These are phyloP conservation scores for Biancaea sappan DNA, from an alignment of 306 rosid species.

Conservation along the genomic window DNA sequence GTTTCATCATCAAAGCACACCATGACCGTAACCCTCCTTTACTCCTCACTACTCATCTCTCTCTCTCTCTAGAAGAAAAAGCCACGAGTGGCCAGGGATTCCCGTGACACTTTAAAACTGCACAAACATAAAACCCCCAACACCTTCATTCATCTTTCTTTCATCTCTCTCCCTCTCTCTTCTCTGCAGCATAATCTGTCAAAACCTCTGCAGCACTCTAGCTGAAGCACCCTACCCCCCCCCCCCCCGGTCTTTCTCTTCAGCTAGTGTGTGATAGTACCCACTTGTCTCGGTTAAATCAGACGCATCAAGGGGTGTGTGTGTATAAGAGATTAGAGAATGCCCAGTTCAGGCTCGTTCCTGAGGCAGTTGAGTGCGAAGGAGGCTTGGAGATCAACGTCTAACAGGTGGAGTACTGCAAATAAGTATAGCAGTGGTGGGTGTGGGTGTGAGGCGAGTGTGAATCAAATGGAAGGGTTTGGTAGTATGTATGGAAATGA, in stretches of 20 bases:
- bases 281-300: constrained; percentile 18
- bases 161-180: constrained; percentile 5
- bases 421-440: constrained; percentile 26
- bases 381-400: constrained; percentile 65
- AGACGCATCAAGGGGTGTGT: constrained; percentile 18
- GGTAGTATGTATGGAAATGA: constrained; percentile 47
- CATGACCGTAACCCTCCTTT: constrained; percentile 1
- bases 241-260: constrained; percentile 14
- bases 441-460: constrained; percentile 42
- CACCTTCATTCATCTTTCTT: neutral
- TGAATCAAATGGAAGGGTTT: constrained; percentile 58
- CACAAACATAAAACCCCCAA: constrained; percentile 35
- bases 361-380: constrained; percentile 61
- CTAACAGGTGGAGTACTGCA: constrained; percentile 59
- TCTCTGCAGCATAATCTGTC: constrained; percentile 15
- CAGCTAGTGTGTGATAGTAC: constrained; percentile 13
- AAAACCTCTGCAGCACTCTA: constrained; percentile 2
- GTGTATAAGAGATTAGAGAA: constrained; percentile 27
- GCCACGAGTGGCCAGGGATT: constrained; percentile 42
- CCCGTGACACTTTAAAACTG: constrained; percentile 69
- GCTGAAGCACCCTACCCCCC: constrained; percentile 19
- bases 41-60: neutral
- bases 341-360: constrained; percentile 60
- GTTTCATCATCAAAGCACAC: constrained; percentile 44
- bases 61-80: constrained; percentile 41